Evolutionary conservation across 2,329 filamentous ascomycete genomes (phyloP).

Genomic region (Aphanocladium album): DNA sequence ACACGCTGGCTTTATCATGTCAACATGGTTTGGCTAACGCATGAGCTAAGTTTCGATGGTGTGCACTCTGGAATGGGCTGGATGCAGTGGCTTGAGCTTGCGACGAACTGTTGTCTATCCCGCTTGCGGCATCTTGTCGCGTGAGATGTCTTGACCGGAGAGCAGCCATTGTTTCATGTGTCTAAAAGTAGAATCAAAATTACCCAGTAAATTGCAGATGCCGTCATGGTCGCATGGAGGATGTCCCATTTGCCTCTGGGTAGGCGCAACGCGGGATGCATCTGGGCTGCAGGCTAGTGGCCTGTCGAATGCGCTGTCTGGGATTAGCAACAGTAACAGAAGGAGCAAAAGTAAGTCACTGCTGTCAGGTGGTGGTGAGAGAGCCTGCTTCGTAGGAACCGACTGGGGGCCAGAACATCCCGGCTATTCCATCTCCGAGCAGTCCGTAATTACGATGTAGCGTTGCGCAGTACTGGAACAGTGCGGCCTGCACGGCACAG

Average conservation of each 20-base stretch:
- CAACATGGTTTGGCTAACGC: not conserved
- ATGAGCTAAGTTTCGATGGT: not conserved
- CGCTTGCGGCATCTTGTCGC: conserved; percentile 7
- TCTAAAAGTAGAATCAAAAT: not conserved
- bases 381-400: not conserved
- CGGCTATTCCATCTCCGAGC: conserved; percentile 5
- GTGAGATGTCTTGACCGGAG: not conserved
- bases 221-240: not conserved
- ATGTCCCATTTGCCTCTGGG: not conserved
- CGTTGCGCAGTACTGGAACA: not conserved
- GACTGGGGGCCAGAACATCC: not conserved
- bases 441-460: conserved; percentile 7
- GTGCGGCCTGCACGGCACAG: not conserved
- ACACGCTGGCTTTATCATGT: not conserved
- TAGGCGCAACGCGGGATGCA: not conserved
- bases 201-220: not conserved
- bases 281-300: too few relatives aligned
- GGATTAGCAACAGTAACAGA: not conserved
- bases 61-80: not conserved
- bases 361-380: not conserved
- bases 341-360: not conserved
- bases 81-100: not conserved
- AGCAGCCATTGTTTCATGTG: too few relatives aligned
- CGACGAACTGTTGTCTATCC: not conserved
- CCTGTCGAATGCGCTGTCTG: not conserved